Evolutionary conservation across 2,329 filamentous ascomycete species (phyloP), one percentile per base, ranked within the genome.

Genomic region (Colletotrichum sp.): DNA sequence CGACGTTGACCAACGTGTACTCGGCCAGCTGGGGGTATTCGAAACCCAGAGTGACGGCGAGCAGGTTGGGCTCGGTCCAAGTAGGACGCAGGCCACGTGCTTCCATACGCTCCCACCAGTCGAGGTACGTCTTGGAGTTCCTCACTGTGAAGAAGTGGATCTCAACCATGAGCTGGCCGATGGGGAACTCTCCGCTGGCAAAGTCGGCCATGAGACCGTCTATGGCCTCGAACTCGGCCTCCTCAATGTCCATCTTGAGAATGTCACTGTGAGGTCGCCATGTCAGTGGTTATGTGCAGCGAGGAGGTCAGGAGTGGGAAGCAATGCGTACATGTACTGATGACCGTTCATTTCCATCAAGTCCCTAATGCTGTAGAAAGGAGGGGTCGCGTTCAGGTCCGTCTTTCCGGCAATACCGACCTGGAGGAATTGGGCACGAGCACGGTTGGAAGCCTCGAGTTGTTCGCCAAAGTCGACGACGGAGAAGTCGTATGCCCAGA

Each of bases 221-320:
- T 67, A 84, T 74, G 12, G 83, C 78, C 39, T 80, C 79, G 70
- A 83, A 86, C 74, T 86, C 85, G 15, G 79, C 77, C 6, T 82
- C 82, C 68, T 86, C 85, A 59, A 86, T 83, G 77, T 87, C 85
- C 75, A 86, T 86, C 78, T 86, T 86, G 49, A 86, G 70, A 25
- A 87, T 82, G 76, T 87, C 85, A 67, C 82, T 83, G 68, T 30
- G 36, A 44, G 22, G 34, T 19, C 25, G 19, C 39, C 12, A 27
- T 52, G 68, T 77, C 61, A 79, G 72, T 59, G 15, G 0, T 5
- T 62, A n/a, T n/a, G 29, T 6, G 13, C n/a, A n/a, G 9, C 7
- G 6, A 12, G n/a, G 13, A 39, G 12, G 4, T 3, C 32, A 39
- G 19, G 6, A 29, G 8, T 34, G 6, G 8, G 12, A 16, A 52